phyloP scores from a whole-genome alignment of 2,329 filamentous ascomycete species.

The Cladobotryum protrusum region DNA sequence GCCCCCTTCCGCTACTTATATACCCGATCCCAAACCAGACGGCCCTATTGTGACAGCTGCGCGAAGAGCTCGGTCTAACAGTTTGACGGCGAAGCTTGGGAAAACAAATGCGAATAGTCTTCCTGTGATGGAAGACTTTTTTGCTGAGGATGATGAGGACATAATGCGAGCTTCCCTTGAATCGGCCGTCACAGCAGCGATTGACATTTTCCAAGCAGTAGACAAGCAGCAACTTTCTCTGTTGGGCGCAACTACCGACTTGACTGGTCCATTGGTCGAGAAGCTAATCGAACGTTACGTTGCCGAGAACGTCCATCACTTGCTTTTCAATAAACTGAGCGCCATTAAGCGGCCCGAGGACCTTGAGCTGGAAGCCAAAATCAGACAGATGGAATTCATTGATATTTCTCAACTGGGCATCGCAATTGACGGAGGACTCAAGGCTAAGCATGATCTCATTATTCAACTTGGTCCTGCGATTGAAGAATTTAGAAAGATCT shows the following conservation, averaged over 20 bases:
- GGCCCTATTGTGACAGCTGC: conserved; percentile 50
- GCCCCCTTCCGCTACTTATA: conserved; percentile 56
- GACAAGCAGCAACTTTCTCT: conserved; percentile 93
- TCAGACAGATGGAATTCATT: conserved; percentile 86
- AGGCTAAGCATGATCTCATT: conserved; percentile 75
- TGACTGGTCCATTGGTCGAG: conserved; percentile 89
- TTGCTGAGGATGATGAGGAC: conserved; percentile 85
- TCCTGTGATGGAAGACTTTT: conserved; percentile 57
- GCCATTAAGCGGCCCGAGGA: conserved; percentile 76
- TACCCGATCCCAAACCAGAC: conserved; percentile 53
- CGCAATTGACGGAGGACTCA: conserved; percentile 68
- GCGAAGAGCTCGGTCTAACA: conserved; percentile 50
- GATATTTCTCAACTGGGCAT: conserved; percentile 95
- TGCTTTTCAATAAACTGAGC: conserved; percentile 78
- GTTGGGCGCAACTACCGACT: conserved; percentile 83
- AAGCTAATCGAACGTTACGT: conserved; percentile 92
- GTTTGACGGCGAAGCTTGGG: conserved; percentile 30
- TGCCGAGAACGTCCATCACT: conserved; percentile 83
- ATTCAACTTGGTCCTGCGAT: conserved; percentile 71
- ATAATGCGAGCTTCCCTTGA: conserved; percentile 84
- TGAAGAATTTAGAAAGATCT: conserved; percentile 83
- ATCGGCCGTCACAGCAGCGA: conserved; percentile 85
- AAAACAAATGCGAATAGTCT: conserved; percentile 29
- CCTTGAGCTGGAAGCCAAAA: conserved; percentile 78
- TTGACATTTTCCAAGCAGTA: conserved; percentile 91